Percentiles rank a stretch among this genome's conserved stretches.
Evolutionary conservation across 768 basidiomycete genomes (phyloP).

Genomic region (Lactarius akahatsu): DNA sequence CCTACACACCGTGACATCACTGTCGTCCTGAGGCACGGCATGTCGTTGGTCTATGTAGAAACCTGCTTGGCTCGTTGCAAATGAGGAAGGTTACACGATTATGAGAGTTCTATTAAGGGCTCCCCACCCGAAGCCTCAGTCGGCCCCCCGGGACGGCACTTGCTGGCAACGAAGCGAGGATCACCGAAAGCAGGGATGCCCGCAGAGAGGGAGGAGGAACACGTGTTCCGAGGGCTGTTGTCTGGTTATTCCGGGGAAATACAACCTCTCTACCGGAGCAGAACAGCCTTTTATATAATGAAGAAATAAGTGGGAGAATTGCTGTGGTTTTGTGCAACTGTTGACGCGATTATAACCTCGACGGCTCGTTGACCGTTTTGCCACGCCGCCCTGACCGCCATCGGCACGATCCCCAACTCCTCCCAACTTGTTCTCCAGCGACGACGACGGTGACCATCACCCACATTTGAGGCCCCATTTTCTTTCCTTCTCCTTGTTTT

Average conservation of each 20-base stretch:
- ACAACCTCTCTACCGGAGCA: conserved; percentile 4
- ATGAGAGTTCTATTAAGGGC: conserved; percentile 19
- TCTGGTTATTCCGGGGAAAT: conserved; percentile 2
- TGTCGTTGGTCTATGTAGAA: too few relatives aligned
- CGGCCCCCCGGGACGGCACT: background rate
- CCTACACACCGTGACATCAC: background rate
- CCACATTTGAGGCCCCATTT: background rate
- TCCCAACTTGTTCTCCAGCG: conserved; percentile 15
- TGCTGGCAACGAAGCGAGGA: conserved; percentile 17
- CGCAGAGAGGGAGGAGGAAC: background rate
- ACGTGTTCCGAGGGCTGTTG: conserved; percentile 7
- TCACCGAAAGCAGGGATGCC: conserved; percentile 1
- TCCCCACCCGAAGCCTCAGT: conserved; percentile 5
- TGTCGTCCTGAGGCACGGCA: background rate
- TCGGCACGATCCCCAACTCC: background rate
- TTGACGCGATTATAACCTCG: too few relatives aligned
- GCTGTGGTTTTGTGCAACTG: background rate
- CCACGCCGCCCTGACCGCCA: conserved; percentile 7
- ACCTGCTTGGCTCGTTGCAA: too few relatives aligned
- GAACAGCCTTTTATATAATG: background rate
- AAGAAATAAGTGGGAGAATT: background rate
- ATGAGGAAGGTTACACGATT: conserved; percentile 14
- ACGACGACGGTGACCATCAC: conserved; percentile 19
- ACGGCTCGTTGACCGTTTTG: conserved; percentile 5
- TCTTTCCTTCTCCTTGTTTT: background rate